phyloP scores from a whole-genome alignment of 148 eudicot species.

The Rhododendron kiyosumense region DNA sequence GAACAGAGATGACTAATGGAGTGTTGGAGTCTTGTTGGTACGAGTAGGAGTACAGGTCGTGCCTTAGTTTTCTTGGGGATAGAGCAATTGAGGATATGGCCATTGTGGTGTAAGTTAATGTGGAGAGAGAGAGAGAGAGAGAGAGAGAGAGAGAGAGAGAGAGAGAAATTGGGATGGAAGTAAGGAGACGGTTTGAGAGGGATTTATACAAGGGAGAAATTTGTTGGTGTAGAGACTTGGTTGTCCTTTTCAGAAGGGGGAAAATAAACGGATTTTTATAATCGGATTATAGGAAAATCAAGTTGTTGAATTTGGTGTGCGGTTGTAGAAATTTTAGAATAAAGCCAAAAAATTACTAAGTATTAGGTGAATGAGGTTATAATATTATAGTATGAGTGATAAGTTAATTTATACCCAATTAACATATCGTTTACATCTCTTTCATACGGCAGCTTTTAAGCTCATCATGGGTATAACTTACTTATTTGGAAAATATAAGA shows the following conservation, averaged over 20 bases:
- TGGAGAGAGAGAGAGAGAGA: neutral
- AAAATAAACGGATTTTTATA: neutral
- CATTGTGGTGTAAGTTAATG: slow-evolving; percentile 11
- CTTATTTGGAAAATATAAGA: too few species aligned
- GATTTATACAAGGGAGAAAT: slow-evolving; percentile 4
- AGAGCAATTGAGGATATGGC: slow-evolving; percentile 26
- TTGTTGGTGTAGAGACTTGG: neutral
- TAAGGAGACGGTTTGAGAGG: neutral
- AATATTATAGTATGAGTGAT: too few species aligned
- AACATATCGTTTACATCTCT: too few species aligned
- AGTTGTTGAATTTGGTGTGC: neutral
- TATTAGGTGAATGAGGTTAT: neutral
- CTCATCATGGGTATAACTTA: too few species aligned
- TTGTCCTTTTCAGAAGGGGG: neutral
- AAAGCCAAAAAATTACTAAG: too few species aligned
- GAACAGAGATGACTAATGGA: slow-evolving; percentile 82
- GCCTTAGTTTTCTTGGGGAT: slow-evolving; percentile 76
- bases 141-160: neutral
- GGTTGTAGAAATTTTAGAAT: neutral
- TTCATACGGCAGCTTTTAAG: too few species aligned
- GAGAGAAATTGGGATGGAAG: neutral
- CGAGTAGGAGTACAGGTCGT: slow-evolving; percentile 62
- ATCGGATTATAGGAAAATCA: slow-evolving; percentile 7
- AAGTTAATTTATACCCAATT: too few species aligned
- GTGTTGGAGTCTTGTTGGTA: slow-evolving; percentile 46